phyloP scores from a whole-genome alignment of 208 protist genomes.

The Balamuthia mandrillaris region DNA sequence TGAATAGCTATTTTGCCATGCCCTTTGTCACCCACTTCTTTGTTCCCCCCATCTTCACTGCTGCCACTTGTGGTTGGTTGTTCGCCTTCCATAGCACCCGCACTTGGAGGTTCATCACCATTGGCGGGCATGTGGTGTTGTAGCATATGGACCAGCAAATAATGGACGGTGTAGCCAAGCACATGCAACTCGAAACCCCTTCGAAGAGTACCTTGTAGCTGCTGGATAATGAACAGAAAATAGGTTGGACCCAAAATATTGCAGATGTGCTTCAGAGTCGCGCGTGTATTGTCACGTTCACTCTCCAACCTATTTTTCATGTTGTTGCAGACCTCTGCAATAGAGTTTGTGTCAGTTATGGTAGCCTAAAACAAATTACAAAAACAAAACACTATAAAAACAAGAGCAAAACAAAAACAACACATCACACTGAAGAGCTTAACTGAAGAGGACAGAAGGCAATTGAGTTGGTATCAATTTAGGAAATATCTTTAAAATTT shows the following conservation, averaged over 20 bases:
- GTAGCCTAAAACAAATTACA: background rate
- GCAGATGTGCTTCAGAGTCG: constrained; percentile 3
- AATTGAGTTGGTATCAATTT: background rate
- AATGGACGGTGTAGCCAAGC: constrained; percentile 8
- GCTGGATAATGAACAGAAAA: background rate
- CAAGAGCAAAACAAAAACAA: too few relatives aligned
- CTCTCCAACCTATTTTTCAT: constrained; percentile 17
- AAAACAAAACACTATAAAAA: too few relatives aligned
- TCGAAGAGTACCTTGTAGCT: background rate
- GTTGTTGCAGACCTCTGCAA: constrained; percentile 37
- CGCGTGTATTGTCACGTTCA: constrained; percentile 6
- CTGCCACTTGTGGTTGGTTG: too few relatives aligned
- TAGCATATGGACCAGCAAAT: constrained; percentile 1
- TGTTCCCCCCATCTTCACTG: background rate
- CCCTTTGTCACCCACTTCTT: background rate
- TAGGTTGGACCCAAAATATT: background rate
- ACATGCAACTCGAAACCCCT: constrained; percentile 36
- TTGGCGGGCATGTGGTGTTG: too few relatives aligned
- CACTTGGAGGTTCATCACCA: too few relatives aligned
- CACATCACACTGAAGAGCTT: too few relatives aligned
- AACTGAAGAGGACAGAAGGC: constrained; percentile 13
- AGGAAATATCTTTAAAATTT: constrained; percentile 2
- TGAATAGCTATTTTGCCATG: background rate
- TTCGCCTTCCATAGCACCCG: too few relatives aligned
- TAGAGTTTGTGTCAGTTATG: background rate